Base-by-base conservation (phyloP, 2,329 filamentous ascomycete species). In the Penicillium verrucosum region DNA sequence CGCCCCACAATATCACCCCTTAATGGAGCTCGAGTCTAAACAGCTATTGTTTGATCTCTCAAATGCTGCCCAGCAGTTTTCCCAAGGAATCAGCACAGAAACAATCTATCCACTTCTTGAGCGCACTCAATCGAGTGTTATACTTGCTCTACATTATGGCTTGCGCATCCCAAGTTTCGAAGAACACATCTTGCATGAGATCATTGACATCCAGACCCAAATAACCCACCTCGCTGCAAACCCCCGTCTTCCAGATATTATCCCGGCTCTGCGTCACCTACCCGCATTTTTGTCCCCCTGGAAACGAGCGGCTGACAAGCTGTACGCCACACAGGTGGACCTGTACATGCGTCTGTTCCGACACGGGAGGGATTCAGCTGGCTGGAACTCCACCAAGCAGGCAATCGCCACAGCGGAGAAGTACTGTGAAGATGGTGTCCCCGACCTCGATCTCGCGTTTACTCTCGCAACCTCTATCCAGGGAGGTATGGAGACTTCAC, bases 91-190 rank as follows among this genome's bases (percentile, higher is more conserved):
- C 34, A 62, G 54, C 27, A 68, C 63, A 1, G 54, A 59, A 0
- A 69, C 71, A 16, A 79, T 80, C 70, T 81, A 82, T 63, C 75
- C 77, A 44, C 73, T 78, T 27, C 68, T 82, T 21, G 80, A 82
- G 62, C 73, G 80, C 1, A 81, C 81, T 59, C 81, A 80, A 5
- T 77, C 78, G 0, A 80, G 78, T 59, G 74, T 82, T 32, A 80
- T 82, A 4, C 79, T 82, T 57, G 80, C 76, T 5, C 75, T 82
- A 10, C 75, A 80, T 14, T 83, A 82, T 63, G 80, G 81, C 0
- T 75, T 80, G 54, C 78, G 81, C 9, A 81, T 82, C 46, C 51
- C 65, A 3, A 57, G 51, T 34, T 61, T 60, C 60, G 78, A 82
- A 55, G 78, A 78, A 1, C 62, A 78, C 21, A 72, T 79, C 23